Conservation (phyloP, 345 rosid species). For the Anacardium occidentale region DNA sequence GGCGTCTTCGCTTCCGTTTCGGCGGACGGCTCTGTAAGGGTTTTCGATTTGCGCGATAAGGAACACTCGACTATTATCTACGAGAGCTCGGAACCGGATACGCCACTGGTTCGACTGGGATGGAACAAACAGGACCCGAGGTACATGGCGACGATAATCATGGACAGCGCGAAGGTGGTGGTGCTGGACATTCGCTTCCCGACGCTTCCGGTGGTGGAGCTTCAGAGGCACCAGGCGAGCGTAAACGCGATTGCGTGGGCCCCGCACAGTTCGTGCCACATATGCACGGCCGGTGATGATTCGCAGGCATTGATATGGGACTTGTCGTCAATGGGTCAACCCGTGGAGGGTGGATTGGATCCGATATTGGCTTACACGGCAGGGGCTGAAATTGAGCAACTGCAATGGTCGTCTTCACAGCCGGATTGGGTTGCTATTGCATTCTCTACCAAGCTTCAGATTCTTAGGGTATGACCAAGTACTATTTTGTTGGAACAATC, state of each 20-base stretch:
- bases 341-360: constrained; percentile 90
- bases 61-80: constrained; percentile 92
- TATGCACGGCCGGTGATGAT: constrained; percentile 96
- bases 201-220: constrained; percentile 84
- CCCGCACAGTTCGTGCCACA: constrained; percentile 95
- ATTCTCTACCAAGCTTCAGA: constrained; percentile 88
- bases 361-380: constrained; percentile 94
- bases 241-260: constrained; percentile 98
- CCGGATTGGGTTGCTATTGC: constrained; percentile 99
- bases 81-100: constrained; percentile 90
- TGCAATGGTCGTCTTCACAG: constrained; percentile 97
- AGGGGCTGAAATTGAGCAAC: constrained; percentile 95
- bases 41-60: constrained; percentile 83
- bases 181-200: constrained; percentile 92
- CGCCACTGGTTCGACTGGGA: constrained; percentile 83
- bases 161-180: constrained; percentile 94
- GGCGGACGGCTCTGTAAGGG: constrained; percentile 89
- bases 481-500: not conserved
- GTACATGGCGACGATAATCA: constrained; percentile 93
- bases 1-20: constrained; percentile 93
- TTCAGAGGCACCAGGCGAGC: constrained; percentile 87
- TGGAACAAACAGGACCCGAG: constrained; percentile 99
- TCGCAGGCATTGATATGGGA: constrained; percentile 98
- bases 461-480: constrained; percentile 79
- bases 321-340: constrained; percentile 90